Base-by-base conservation (phyloP, 306 rosid species). In the Dryas drummondii region DNA sequence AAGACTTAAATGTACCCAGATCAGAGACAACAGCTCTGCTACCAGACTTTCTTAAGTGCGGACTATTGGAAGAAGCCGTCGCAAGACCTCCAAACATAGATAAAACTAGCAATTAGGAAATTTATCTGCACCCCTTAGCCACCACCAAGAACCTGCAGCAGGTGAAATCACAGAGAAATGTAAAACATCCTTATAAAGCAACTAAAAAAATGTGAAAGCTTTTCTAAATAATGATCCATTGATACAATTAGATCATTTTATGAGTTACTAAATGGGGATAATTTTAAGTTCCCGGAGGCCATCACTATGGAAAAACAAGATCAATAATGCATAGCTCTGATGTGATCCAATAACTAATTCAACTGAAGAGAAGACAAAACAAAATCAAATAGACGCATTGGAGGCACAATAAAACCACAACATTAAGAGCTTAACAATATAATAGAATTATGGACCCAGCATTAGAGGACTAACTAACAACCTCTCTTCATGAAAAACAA, bases 391-490 rank as follows among this genome's bases (percentile, higher is more conserved):
- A 56, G 41, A 79, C 16, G 69, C 19, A 62, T 66, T 53, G 12
- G 45, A 76, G 13, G 22, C n/a, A 48, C 19, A 40, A n/a, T 56
- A 71, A 66, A 47, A 51, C 40, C 7, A 78, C 8, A 40, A 57
- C 45, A 52, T 3, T 27, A 62, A 53, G 40, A 26, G 13, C 48
- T 15, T 46, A 12, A 61, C 45, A 32, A 4, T 26, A 9, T 5
- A 60, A 9, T 52, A 22, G 71, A 54, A 64, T 13, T n/a, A 27
- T 13, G 44, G 12, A 44, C 60, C 11, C 82, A 78, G 17, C 40
- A 72, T 37, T 72, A 47, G 27, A 10, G 16, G 46, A 44, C 9
- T 15, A 52, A 54, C 17, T 13, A 22, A 62, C 47, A 15, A 40
- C 27, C 16, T 71, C 12, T 37, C 27, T 14, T n/a, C n/a, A n/a